These are phyloP conservation scores for Ceratobasidium sp. DNA, from an alignment of 1,284 basidiomycete species.

Conservation along the genomic window DNA sequence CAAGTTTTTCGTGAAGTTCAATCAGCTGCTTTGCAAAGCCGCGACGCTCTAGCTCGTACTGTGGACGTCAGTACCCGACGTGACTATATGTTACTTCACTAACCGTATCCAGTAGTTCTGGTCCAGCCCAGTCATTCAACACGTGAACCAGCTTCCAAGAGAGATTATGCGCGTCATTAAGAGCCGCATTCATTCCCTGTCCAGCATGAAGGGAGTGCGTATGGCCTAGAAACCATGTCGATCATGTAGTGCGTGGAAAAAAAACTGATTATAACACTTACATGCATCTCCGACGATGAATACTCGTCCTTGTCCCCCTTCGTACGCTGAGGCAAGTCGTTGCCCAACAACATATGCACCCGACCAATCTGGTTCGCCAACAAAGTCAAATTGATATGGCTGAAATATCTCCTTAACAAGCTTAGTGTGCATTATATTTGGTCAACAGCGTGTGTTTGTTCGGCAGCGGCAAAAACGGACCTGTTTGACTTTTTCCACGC, in stretches of 20 bases:
- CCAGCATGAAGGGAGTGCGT: conserved; percentile 57
- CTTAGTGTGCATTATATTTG: background rate
- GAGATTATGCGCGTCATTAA: conserved; percentile 56
- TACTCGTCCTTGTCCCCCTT: conserved; percentile 58
- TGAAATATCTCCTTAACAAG: conserved; percentile 65
- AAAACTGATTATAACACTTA: background rate
- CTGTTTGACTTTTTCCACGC: conserved; percentile 15
- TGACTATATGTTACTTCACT: conserved; percentile 50
- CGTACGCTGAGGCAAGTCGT: conserved; percentile 54
- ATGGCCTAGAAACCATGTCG: conserved; percentile 48
- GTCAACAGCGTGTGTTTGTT: too few species aligned
- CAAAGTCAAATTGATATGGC: conserved; percentile 75
- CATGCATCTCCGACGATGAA: conserved; percentile 56
- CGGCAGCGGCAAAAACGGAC: background rate
- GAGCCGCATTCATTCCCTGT: conserved; percentile 56
- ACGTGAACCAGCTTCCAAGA: conserved; percentile 83
- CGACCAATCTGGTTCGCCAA: conserved; percentile 80
- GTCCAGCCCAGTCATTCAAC: conserved; percentile 76
- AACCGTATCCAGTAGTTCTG: conserved; percentile 78
- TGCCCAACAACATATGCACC: conserved; percentile 56
- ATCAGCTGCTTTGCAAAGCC: conserved; percentile 26
- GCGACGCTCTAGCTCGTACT: conserved; percentile 33
- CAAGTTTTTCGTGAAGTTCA: conserved; percentile 21
- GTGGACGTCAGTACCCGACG: background rate
- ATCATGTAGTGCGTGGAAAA: too few species aligned